Conservation (phyloP, 192 early-diverging fungal species). For the Umbelopsis vinacea region DNA sequence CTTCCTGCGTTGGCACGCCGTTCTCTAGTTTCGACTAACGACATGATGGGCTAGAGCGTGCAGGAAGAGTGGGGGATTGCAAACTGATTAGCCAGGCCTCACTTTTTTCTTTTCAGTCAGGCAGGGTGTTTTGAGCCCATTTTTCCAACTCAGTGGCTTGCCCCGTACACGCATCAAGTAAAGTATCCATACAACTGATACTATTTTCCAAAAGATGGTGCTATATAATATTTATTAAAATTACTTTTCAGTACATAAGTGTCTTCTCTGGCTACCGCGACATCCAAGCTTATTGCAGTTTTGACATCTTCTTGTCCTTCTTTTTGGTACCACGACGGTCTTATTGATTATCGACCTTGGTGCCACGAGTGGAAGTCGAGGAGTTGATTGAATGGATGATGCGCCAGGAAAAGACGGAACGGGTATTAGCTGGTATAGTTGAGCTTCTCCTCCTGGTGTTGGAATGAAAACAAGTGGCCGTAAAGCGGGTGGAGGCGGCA, state of each 20-base stretch:
- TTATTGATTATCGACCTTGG: background rate
- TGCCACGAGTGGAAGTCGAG: background rate
- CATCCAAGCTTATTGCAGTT: background rate
- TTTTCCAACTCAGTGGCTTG: background rate
- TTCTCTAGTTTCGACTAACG: conserved; percentile 43
- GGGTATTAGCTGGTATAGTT: conserved; percentile 1
- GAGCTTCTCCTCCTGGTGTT: background rate
- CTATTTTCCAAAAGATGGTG: no score
- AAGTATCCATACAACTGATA: no score
- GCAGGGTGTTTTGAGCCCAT: background rate
- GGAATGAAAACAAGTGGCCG: background rate
- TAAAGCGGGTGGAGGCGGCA: background rate
- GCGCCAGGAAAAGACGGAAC: background rate
- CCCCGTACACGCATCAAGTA: no score
- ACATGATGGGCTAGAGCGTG: conserved; percentile 17
- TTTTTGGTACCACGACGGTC: background rate
- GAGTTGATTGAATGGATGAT: background rate
- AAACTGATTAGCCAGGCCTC: background rate
- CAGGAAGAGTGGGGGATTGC: background rate
- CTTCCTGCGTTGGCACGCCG: conserved; percentile 50
- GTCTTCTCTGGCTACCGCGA: background rate
- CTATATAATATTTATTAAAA: background rate
- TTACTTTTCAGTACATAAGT: background rate
- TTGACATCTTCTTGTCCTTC: background rate
- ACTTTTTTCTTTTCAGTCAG: no score